phyloP scores from a whole-genome alignment of 2,329 filamentous ascomycete species.

The Zymoseptoria passerinii region DNA sequence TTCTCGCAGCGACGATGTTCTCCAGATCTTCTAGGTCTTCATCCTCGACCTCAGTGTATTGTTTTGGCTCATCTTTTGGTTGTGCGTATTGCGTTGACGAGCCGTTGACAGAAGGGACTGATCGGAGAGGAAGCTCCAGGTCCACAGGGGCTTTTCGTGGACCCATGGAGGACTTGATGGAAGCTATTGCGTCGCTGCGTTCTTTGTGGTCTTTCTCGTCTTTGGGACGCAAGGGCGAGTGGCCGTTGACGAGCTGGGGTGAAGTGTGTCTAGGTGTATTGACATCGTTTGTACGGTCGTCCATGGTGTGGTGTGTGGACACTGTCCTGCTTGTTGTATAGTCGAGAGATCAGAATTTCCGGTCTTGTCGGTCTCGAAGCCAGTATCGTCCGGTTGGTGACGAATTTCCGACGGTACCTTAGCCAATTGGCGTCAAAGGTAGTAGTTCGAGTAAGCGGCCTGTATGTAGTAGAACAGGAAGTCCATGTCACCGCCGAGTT shows the following conservation, averaged over 20 bases:
- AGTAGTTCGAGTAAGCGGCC: constrained; percentile 29
- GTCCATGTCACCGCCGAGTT: constrained; percentile 21
- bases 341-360: neutral
- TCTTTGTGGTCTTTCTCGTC: constrained; percentile 44
- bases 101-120: neutral
- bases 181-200: constrained; percentile 49
- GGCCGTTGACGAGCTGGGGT: constrained; percentile 49
- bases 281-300: constrained; percentile 26
- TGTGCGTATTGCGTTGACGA: constrained; percentile 2
- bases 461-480: constrained; percentile 31
- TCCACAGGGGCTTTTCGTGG: constrained; percentile 39
- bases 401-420: neutral
- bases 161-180: constrained; percentile 51
- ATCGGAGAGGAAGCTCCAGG: constrained; percentile 27
- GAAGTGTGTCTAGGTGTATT: constrained; percentile 43
- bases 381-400: neutral
- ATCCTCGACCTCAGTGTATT: constrained; percentile 37
- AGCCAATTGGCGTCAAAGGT: constrained; percentile 15
- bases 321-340: neutral
- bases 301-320: constrained; percentile 31
- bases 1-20: constrained; percentile 34
- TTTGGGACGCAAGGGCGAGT: constrained; percentile 42
- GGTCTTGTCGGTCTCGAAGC: neutral
- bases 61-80: constrained; percentile 6
- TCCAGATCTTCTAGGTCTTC: constrained; percentile 31